Conservation (phyloP, 345 rosid genomes). For the Anastatica hierochuntica region DNA sequence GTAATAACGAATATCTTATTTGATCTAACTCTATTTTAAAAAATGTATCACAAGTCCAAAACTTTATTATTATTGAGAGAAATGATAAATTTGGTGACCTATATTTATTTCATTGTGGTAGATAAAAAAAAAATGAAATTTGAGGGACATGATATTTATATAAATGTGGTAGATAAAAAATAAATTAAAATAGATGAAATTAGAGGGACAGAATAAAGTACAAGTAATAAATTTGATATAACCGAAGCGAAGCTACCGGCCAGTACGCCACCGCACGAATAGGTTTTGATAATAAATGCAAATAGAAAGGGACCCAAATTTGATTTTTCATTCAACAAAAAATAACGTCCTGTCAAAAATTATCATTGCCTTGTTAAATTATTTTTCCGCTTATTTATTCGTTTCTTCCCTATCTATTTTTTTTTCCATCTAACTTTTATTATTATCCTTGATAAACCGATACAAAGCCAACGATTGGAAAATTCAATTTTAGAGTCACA, state of each 20-base stretch:
- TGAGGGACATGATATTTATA: too few species aligned
- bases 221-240: constrained; percentile 18
- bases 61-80: too few species aligned
- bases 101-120: too few species aligned
- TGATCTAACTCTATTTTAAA: too few species aligned
- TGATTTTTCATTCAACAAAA: constrained; percentile 18
- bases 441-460: too few species aligned
- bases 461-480: too few species aligned
- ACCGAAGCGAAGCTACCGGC: constrained; percentile 18
- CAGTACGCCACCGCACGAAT: constrained; percentile 32
- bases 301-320: constrained; percentile 11
- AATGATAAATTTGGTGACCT: too few species aligned
- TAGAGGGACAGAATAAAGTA: constrained; percentile 23
- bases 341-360: constrained; percentile 5
- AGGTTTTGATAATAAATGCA: constrained; percentile 20
- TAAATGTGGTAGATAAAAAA: background rate
- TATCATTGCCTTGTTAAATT: constrained; percentile 18
- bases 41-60: too few species aligned
- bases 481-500: too few species aligned
- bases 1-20: too few species aligned
- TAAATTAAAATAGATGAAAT: background rate
- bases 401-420: background rate
- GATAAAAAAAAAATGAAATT: too few species aligned
- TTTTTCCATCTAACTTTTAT: too few species aligned
- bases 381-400: constrained; percentile 13